These are phyloP conservation scores for Staphylotrichum longicolle DNA, from an alignment of 495 filamentous ascomycete species.

Conservation along the genomic window DNA sequence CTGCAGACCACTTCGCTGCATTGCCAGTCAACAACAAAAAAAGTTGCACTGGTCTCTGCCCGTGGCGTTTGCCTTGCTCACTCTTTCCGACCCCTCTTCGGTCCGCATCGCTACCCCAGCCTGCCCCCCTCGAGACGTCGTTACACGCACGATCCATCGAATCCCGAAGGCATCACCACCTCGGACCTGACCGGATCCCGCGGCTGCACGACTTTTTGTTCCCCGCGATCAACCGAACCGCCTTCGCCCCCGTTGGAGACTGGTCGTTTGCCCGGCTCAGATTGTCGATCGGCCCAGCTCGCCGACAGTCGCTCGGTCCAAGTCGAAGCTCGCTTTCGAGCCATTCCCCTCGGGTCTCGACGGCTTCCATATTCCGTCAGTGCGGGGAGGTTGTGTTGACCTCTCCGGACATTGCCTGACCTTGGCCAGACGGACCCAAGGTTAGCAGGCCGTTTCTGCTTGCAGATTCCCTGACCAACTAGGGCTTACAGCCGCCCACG, in stretches of 20 bases:
- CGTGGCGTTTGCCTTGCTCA: conserved; percentile 16
- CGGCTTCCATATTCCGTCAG: conserved; percentile 20
- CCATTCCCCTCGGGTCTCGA: conserved; percentile 9
- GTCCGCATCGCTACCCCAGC: conserved; percentile 1
- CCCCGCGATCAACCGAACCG: neutral
- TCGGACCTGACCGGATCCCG: conserved; percentile 1
- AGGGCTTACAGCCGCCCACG: conserved; percentile 8
- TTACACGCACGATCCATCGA: conserved; percentile 10
- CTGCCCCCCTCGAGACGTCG: conserved; percentile 1
- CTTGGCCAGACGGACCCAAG: conserved; percentile 19
- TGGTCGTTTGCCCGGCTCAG: neutral
- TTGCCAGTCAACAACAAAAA: conserved; percentile 13
- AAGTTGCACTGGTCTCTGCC: conserved; percentile 16
- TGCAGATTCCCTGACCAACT: conserved; percentile 5
- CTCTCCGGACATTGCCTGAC: conserved; percentile 35
- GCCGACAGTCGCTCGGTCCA: conserved; percentile 12
- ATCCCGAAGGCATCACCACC: neutral
- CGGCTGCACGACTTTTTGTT: neutral
- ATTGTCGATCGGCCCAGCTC: neutral
- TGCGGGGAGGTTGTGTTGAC: conserved; percentile 32
- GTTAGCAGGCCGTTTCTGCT: conserved; percentile 16
- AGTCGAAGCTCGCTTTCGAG: neutral
- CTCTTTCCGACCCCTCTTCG: conserved; percentile 13
- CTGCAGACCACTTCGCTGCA: conserved; percentile 18
- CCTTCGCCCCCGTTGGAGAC: neutral